Evolutionary conservation across 1,139 yeast genomes (phyloP), one percentile per base, ranked within the genome.

Genomic region (Geotrichum restrictum): DNA sequence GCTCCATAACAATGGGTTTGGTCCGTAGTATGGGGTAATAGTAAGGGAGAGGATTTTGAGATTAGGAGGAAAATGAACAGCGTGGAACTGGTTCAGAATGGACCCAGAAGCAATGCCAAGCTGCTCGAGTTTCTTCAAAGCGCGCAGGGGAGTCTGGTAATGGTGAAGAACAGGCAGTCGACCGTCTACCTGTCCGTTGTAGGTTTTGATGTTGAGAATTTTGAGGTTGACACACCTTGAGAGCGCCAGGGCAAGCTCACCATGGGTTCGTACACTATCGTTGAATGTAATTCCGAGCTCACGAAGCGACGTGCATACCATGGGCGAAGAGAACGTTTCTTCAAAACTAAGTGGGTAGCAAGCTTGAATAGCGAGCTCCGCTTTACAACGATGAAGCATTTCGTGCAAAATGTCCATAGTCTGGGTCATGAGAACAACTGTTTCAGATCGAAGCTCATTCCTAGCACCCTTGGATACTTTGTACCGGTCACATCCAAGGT

Each of bases 181-280:
- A 8, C 49, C 49, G 29, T 51, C 54, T 13, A 51, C 10, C 34
- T 36, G 48, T 21, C 54, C 54, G 24, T 46, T 51, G 39, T 51
- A 51, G 10, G 54, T 51, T 24, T 51, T 51, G n/a, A 51, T 51
- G 44, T 51, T 51, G 54, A 51, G 54, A 31, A 51, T 51, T 37
- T 51, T 51, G 27, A 51, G 50, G 37, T 51, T 51, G 29, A 41
- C 47, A 21, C 54, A 51, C 10, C 43, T 46, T 2, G 54, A 24
- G 4, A 51, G 41, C 11, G 54, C 54, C 7, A 41, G 38, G 5
- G 54, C 54, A n/a, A 51, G 39, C 22, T 51, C 50, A 33, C 54
- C 46, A 24, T 51, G 54, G 7, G 54, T 40, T 31, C 46, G 54
- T 3, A 51, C 54, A 21, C 54, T 51, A 22, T 51, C 54, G 31